Conservation (phyloP, 1,284 basidiomycete species). For the Peniophora sp. region DNA sequence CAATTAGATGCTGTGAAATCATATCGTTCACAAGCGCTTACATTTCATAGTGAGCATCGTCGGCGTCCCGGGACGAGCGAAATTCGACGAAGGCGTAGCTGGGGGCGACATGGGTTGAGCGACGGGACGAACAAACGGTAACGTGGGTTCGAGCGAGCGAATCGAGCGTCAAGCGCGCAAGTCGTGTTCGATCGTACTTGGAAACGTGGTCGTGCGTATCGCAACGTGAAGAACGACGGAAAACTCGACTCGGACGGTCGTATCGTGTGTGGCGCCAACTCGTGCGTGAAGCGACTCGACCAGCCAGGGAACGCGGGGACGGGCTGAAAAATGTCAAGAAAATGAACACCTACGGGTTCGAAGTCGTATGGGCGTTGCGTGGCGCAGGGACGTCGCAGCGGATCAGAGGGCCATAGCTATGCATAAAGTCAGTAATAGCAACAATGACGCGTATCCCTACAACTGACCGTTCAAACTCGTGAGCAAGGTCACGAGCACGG, state of each 20-base stretch:
- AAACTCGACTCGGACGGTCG: slow-evolving; percentile 1
- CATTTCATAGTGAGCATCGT: slow-evolving; percentile 89
- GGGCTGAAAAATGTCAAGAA: slow-evolving; percentile 8
- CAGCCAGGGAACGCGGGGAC: slow-evolving; percentile 15
- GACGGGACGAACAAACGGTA: slow-evolving; percentile 29
- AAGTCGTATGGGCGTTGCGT: slow-evolving; percentile 59
- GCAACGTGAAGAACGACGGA: slow-evolving; percentile 5
- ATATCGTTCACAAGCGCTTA: slow-evolving; percentile 27
- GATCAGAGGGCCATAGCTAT: slow-evolving; percentile 66
- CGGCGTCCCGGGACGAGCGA: slow-evolving; percentile 74
- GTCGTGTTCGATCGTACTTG: not conserved
- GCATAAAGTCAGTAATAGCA: slow-evolving; percentile 1
- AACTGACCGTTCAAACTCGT: slow-evolving; percentile 77
- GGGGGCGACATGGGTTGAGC: slow-evolving; percentile 59
- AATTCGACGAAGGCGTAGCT: slow-evolving; percentile 94
- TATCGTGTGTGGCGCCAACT: slow-evolving; percentile 8
- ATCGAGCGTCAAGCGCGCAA: slow-evolving; percentile 7
- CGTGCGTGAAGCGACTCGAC: slow-evolving; percentile 19
- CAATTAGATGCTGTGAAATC: not conserved
- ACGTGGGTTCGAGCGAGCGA: slow-evolving; percentile 20
- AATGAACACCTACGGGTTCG: slow-evolving; percentile 65
- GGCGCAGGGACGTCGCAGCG: slow-evolving; percentile 88
- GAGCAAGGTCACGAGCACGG: slow-evolving; percentile 76
- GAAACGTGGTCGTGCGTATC: not conserved
- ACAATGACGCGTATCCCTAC: not conserved